A percentile compares a stretch with the other conserved stretches of the same genome.
phyloP scores from a whole-genome alignment of 2,329 filamentous ascomycete species.

The Trichoderma sp. region DNA sequence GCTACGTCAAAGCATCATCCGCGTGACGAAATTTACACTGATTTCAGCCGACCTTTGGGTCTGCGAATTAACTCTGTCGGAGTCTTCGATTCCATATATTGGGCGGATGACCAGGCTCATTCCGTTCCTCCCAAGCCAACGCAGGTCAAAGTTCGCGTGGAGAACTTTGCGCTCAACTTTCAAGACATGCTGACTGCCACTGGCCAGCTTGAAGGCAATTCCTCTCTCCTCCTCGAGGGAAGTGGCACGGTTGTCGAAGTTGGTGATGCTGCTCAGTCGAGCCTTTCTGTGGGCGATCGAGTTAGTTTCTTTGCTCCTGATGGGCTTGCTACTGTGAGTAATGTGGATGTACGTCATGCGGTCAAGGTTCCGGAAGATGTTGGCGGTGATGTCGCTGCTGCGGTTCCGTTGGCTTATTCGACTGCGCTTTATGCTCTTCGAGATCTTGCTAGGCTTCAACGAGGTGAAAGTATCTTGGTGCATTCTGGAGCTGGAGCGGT shows the following conservation, averaged over 20 bases:
- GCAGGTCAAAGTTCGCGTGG: conserved; percentile 6
- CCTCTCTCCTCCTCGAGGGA: conserved; percentile 9
- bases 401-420: conserved; percentile 12
- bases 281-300: conserved; percentile 5
- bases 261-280: conserved; percentile 4
- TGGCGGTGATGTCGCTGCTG: neutral
- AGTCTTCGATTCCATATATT: conserved; percentile 13
- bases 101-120: conserved; percentile 7
- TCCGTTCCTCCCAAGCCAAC: neutral
- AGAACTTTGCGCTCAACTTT: conserved; percentile 14
- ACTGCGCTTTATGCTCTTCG: conserved; percentile 22
- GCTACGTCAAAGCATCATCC: conserved; percentile 9
- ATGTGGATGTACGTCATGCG: conserved; percentile 2
- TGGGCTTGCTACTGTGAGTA: conserved; percentile 13
- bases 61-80: conserved; percentile 9
- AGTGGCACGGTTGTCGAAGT: neutral
- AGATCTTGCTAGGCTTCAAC: conserved; percentile 27
- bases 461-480: conserved; percentile 25
- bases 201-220: conserved; percentile 1
- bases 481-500: conserved; percentile 25
- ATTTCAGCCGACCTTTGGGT: neutral
- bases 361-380: conserved; percentile 5
- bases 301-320: conserved; percentile 14
- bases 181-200: conserved; percentile 10
- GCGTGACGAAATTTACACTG: conserved; percentile 1